phyloP scores from a whole-genome alignment of 495 filamentous ascomycete genomes.

The Aspergillus leporis region DNA sequence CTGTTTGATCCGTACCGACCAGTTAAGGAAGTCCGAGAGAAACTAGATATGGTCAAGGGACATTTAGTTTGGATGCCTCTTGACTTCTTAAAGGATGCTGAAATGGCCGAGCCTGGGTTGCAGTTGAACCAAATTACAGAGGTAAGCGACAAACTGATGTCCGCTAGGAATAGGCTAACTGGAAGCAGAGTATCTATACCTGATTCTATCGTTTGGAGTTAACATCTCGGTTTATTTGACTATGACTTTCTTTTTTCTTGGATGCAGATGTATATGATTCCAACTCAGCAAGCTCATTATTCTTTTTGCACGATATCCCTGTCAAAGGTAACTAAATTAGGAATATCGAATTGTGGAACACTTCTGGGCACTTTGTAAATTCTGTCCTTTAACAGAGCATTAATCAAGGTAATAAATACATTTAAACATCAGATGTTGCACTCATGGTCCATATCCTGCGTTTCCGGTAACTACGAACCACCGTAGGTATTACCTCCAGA shows the following conservation, averaged over 20 bases:
- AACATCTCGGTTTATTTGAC: not conserved
- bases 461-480: too few relatives aligned
- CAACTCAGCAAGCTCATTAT: not conserved
- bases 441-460: too few relatives aligned
- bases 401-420: too few relatives aligned
- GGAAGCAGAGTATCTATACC: conserved; percentile 44
- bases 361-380: too few relatives aligned
- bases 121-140: conserved; percentile 73
- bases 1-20: conserved; percentile 77
- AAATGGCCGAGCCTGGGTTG: conserved; percentile 89
- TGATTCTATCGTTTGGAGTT: conserved; percentile 7
- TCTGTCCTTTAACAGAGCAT: too few relatives aligned
- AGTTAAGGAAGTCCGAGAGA: conserved; percentile 64
- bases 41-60: conserved; percentile 77
- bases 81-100: conserved; percentile 77
- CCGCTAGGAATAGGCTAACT: conserved; percentile 6
- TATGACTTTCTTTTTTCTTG: not conserved
- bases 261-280: not conserved
- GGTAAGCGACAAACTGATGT: conserved; percentile 29
- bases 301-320: not conserved
- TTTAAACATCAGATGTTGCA: too few relatives aligned
- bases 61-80: conserved; percentile 97
- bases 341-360: too few relatives aligned
- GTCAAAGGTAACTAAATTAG: not conserved
- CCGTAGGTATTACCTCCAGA: too few relatives aligned